These are phyloP conservation scores for Pouteria campechiana DNA, from an alignment of 179 eudicot genomes.

Conservation along the genomic window DNA sequence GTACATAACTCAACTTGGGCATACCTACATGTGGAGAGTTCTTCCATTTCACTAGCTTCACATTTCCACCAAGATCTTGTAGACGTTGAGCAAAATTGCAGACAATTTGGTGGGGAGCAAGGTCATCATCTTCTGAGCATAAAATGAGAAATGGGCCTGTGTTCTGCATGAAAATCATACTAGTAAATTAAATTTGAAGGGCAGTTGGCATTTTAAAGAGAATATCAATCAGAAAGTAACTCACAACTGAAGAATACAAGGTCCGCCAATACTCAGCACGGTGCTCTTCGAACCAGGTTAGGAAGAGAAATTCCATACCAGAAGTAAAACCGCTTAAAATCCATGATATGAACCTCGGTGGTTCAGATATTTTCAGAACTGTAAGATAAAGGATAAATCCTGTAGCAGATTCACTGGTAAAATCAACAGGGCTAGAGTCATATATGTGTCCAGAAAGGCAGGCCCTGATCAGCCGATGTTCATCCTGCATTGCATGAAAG, in stretches of 20 bases:
- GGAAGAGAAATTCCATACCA: constrained; percentile 44
- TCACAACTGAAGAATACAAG: constrained; percentile 46
- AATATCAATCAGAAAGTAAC: constrained; percentile 5
- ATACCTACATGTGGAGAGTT: constrained; percentile 29
- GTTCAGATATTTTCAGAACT: constrained; percentile 36
- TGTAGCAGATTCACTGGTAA: constrained; percentile 38
- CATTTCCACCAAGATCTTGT: constrained; percentile 36
- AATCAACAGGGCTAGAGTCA: constrained; percentile 49
- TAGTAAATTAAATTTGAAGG: not conserved
- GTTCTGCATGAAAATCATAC: constrained; percentile 12
- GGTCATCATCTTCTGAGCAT: constrained; percentile 42
- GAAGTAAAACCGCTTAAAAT: constrained; percentile 37
- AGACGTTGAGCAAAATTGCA: constrained; percentile 33
- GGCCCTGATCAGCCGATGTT: constrained; percentile 28
- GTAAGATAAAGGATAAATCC: constrained; percentile 30
- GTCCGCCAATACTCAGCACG: constrained; percentile 39
- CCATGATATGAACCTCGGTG: constrained; percentile 33
- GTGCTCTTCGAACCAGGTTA: constrained; percentile 41
- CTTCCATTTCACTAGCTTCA: constrained; percentile 36
- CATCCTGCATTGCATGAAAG: constrained; percentile 29
- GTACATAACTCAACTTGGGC: too few species aligned
- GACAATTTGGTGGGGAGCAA: constrained; percentile 30
- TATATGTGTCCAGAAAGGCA: constrained; percentile 51
- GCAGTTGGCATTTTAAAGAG: not conserved
- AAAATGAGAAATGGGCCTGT: constrained; percentile 46